Percentiles rank a stretch among this genome's conserved stretches.
Evolutionary conservation across 2,329 filamentous ascomycete genomes (phyloP).

Genomic region (Phyllosticta citrichinensis): DNA sequence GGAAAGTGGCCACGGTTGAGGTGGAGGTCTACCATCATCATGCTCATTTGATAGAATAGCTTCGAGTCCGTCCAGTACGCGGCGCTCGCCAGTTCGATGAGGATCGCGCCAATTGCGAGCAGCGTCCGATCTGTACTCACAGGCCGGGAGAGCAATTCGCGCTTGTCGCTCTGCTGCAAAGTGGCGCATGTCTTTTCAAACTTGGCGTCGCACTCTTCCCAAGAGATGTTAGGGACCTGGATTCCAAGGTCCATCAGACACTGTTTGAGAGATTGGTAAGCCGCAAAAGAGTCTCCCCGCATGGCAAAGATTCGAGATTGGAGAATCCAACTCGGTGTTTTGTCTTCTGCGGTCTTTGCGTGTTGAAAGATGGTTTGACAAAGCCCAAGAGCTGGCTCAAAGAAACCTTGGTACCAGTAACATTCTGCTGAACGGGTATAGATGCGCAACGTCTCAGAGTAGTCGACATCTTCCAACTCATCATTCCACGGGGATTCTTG

Average conservation of each 20-base stretch:
- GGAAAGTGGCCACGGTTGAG: constrained; percentile 55
- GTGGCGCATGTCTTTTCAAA: constrained; percentile 45
- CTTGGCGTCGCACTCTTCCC: constrained; percentile 65
- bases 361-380: constrained; percentile 60
- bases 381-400: constrained; percentile 56
- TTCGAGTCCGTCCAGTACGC: constrained; percentile 65
- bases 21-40: constrained; percentile 58
- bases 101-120: constrained; percentile 56
- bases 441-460: constrained; percentile 75
- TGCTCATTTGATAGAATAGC: constrained; percentile 60
- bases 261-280: constrained; percentile 59
- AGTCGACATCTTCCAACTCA: constrained; percentile 59
- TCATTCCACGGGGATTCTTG: constrained; percentile 72
- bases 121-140: constrained; percentile 39
- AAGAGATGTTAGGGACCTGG: constrained; percentile 54
- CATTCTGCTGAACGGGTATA: constrained; percentile 74
- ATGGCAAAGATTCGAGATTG: constrained; percentile 71
- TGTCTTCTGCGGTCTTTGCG: constrained; percentile 64
- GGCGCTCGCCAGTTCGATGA: constrained; percentile 59
- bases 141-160: constrained; percentile 32
- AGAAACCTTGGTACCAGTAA: constrained; percentile 67
- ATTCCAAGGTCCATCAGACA: constrained; percentile 62
- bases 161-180: constrained; percentile 38
- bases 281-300: constrained; percentile 58
- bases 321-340: constrained; percentile 73